Conservation (phyloP, 2,329 filamentous ascomycete genomes). For the Cylindrodendrum hubeiense region DNA sequence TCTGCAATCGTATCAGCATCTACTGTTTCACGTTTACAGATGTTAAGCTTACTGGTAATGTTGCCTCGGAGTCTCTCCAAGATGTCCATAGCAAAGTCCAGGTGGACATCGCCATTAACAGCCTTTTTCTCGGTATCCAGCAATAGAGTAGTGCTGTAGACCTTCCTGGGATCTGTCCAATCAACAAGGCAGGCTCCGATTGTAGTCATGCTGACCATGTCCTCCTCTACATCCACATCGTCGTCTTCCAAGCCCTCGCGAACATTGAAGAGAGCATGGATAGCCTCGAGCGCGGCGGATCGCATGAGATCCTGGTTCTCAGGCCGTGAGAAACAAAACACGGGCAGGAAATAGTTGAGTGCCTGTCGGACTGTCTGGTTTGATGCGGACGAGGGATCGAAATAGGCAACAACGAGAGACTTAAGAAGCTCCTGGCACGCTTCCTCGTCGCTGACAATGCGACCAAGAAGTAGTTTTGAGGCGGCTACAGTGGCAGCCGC, state of each 20-base stretch:
- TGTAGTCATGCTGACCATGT: constrained; percentile 82
- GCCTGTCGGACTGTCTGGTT: constrained; percentile 90
- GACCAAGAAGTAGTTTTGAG: constrained; percentile 87
- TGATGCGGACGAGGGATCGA: constrained; percentile 82
- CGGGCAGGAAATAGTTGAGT: constrained; percentile 92
- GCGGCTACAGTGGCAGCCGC: constrained; percentile 84
- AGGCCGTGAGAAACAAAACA: constrained; percentile 88
- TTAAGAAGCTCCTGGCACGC: constrained; percentile 82
- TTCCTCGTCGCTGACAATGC: constrained; percentile 78
- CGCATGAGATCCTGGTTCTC: constrained; percentile 89
- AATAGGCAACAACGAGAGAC: constrained; percentile 87
- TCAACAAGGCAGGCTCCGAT: constrained; percentile 89
- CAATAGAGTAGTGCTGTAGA: constrained; percentile 63
- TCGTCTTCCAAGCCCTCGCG: constrained; percentile 81
- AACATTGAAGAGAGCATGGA: constrained; percentile 81
- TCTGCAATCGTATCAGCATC: constrained; percentile 62
- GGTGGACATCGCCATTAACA: constrained; percentile 82
- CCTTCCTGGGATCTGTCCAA: constrained; percentile 95
- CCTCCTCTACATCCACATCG: constrained; percentile 79
- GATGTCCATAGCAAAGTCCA: constrained; percentile 82
- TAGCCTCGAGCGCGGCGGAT: constrained; percentile 76
- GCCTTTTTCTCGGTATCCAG: constrained; percentile 71
- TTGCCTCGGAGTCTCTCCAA: constrained; percentile 78
- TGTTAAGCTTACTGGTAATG: constrained; percentile 70
- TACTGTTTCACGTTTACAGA: neutral